A percentile compares a stretch with the other conserved stretches of the same genome.
Evolutionary conservation across 139 green algal genomes (phyloP).

Genomic region (Picochlorum sp.): DNA sequence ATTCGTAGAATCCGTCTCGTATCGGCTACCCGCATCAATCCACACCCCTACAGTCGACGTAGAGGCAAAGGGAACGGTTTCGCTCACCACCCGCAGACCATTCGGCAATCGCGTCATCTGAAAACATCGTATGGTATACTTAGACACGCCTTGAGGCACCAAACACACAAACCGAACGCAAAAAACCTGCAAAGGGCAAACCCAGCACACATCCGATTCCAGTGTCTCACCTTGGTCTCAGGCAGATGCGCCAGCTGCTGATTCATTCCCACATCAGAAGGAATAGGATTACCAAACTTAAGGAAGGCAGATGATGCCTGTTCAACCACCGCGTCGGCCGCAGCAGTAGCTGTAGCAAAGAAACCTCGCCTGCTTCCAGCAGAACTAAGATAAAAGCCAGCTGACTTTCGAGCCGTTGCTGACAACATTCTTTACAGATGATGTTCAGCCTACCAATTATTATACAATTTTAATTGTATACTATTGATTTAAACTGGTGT

Average conservation of each 20-base stretch:
- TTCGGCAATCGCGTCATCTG: slow-evolving; percentile 88
- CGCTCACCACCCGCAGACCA: slow-evolving; percentile 86
- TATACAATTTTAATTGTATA: too few relatives aligned
- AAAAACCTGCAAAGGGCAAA: too few relatives aligned
- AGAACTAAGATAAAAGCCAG: too few relatives aligned
- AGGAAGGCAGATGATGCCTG: slow-evolving; percentile 51
- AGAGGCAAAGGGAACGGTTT: slow-evolving; percentile 68
- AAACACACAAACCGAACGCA: too few relatives aligned
- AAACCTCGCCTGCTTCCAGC: not conserved
- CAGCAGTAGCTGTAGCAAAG: slow-evolving; percentile 5
- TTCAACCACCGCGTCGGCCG: slow-evolving; percentile 13
- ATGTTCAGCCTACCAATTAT: too few relatives aligned
- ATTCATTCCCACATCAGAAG: slow-evolving; percentile 41
- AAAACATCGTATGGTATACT: not conserved
- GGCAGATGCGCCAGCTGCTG: slow-evolving; percentile 57
- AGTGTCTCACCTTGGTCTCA: slow-evolving; percentile 62
- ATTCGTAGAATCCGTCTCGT: slow-evolving; percentile 85
- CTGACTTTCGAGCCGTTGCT: too few relatives aligned
- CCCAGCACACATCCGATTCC: not conserved
- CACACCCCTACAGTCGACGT: slow-evolving; percentile 93
- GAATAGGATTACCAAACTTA: slow-evolving; percentile 62
- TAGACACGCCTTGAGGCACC: too few relatives aligned
- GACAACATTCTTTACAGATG: too few relatives aligned
- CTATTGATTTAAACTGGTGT: too few relatives aligned
- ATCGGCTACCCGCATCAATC: slow-evolving; percentile 95